A percentile compares a stretch with the other conserved stretches of the same genome.
Evolutionary conservation across 352 stramenopile genomes (phyloP).

Genomic region (Phytophthora syringae): DNA sequence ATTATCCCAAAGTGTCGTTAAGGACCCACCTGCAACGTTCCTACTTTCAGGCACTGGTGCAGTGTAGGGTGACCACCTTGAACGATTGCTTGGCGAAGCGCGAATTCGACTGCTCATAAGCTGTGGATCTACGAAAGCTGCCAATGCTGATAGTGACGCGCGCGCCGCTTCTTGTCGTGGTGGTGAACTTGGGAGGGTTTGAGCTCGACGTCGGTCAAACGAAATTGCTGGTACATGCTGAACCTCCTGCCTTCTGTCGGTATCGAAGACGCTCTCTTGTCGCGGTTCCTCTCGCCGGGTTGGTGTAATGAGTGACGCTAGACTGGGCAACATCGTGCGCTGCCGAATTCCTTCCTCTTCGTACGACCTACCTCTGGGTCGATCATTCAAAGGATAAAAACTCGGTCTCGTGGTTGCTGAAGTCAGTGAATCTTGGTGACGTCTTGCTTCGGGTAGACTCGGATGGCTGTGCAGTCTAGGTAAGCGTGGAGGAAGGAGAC

Average conservation of each 20-base stretch:
- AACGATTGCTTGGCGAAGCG: conserved; percentile 5
- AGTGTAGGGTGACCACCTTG: conserved; percentile 22
- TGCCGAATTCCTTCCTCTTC: background rate
- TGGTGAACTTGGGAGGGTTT: background rate
- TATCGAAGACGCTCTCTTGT: background rate
- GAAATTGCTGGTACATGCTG: background rate
- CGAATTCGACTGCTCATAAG: conserved; percentile 5
- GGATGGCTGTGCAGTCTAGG: conserved; percentile 7
- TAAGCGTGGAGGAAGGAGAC: conserved; percentile 9
- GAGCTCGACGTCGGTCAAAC: background rate
- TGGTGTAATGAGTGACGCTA: conserved; percentile 24
- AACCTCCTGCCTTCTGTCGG: background rate
- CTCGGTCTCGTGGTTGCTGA: too few relatives aligned
- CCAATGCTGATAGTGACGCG: conserved; percentile 4
- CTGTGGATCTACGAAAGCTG: conserved; percentile 11
- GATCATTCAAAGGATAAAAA: background rate
- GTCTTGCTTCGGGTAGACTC: conserved; percentile 2
- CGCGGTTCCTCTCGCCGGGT: background rate
- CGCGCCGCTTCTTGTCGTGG: background rate
- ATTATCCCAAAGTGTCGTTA: conserved; percentile 6
- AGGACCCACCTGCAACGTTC: background rate
- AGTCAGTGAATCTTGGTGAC: background rate
- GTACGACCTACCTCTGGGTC: conserved; percentile 17
- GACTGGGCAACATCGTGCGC: conserved; percentile 18
- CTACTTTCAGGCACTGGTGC: conserved; percentile 1